Percentiles rank a stretch among this genome's conserved stretches.
Conservation (phyloP, 164 flowering plant species). For the Tetracentron sinense region DNA sequence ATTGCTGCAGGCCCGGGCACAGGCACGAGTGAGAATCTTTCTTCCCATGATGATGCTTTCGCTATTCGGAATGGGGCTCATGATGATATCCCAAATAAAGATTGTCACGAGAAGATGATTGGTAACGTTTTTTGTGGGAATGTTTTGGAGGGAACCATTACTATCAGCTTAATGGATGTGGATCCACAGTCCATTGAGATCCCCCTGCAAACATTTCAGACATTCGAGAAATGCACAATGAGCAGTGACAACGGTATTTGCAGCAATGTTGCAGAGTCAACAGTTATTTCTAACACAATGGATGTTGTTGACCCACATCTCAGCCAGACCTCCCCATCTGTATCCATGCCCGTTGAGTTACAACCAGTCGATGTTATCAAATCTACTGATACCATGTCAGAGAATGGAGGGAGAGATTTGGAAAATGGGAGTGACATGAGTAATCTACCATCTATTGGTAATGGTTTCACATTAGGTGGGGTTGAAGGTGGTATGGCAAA, state of each 20-base stretch:
- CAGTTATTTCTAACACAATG: background rate
- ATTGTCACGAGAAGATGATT: constrained; percentile 8
- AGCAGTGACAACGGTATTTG: constrained; percentile 11
- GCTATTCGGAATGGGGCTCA: constrained; percentile 1
- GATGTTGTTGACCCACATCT: background rate
- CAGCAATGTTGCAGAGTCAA: constrained; percentile 3
- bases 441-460: background rate
- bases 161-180: constrained; percentile 13
- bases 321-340: constrained; percentile 6
- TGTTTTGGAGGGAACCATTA: constrained; percentile 4
- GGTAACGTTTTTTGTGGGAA: constrained; percentile 8
- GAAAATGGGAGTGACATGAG: background rate
- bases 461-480: background rate
- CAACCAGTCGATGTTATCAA: constrained; percentile 6
- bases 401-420: constrained; percentile 9
- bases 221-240: constrained; percentile 1
- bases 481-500: background rate
- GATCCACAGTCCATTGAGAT: constrained; percentile 8
- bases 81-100: constrained; percentile 6
- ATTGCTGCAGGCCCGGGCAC: background rate
- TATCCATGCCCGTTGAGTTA: constrained; percentile 6
- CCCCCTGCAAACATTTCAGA: background rate
- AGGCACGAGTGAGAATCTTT: constrained; percentile 7
- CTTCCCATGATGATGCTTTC: constrained; percentile 12
- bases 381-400: constrained; percentile 1